phyloP scores from a whole-genome alignment of 2,329 filamentous ascomycete genomes.

The Xylariaceae sp. region DNA sequence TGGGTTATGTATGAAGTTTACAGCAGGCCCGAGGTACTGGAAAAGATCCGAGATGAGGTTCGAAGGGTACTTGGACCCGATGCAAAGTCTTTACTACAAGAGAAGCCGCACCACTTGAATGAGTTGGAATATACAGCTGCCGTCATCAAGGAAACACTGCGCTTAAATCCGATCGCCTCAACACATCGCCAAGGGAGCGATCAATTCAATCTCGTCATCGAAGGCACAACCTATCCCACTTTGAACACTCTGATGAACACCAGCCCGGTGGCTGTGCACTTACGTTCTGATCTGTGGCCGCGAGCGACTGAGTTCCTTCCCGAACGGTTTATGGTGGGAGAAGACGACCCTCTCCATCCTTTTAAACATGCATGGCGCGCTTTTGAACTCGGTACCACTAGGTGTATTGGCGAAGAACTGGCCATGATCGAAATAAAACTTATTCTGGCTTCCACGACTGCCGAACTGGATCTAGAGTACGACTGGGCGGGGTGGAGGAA shows the following conservation, averaged over 20 bases:
- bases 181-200: slow-evolving; percentile 2
- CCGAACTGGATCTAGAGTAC: slow-evolving; percentile 22
- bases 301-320: slow-evolving; percentile 35
- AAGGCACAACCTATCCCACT: slow-evolving; percentile 5
- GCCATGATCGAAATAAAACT: slow-evolving; percentile 28
- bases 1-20: slow-evolving; percentile 17
- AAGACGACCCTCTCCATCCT: slow-evolving; percentile 22
- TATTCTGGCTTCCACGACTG: slow-evolving; percentile 21
- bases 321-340: slow-evolving; percentile 34
- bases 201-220: not conserved
- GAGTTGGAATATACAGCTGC: slow-evolving; percentile 50
- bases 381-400: slow-evolving; percentile 32
- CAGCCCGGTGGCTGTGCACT: not conserved
- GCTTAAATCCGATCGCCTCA: slow-evolving; percentile 5
- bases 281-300: slow-evolving; percentile 31
- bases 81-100: slow-evolving; percentile 32
- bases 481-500: slow-evolving; percentile 11
- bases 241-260: slow-evolving; percentile 1
- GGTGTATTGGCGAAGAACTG: slow-evolving; percentile 31
- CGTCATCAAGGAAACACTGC: slow-evolving; percentile 53
- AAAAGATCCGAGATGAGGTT: slow-evolving; percentile 29
- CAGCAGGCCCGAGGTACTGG: slow-evolving; percentile 23
- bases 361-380: slow-evolving; percentile 28
- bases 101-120: slow-evolving; percentile 45
- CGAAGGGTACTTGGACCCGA: slow-evolving; percentile 26